These are phyloP conservation scores for Suhomyces anneliseae DNA, from an alignment of 1,139 yeast genomes.

Conservation along the genomic window DNA sequence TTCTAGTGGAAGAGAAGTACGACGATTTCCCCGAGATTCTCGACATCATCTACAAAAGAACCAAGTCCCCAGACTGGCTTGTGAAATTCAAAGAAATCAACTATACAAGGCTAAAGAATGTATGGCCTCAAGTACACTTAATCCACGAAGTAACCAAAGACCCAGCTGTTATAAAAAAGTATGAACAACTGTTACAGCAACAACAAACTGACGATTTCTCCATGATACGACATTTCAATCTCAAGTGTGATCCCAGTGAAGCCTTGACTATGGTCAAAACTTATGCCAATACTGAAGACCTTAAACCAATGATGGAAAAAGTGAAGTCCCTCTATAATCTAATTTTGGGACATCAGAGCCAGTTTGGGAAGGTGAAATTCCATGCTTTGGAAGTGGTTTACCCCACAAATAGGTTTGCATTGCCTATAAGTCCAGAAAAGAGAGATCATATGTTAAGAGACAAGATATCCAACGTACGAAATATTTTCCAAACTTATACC, in stretches of 20 bases:
- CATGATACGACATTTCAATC: conserved; percentile 14
- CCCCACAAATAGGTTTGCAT: conserved; percentile 34
- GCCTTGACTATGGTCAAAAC: conserved; percentile 1
- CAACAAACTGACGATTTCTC: conserved; percentile 15
- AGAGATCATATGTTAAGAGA: conserved; percentile 27
- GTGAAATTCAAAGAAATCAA: conserved; percentile 21
- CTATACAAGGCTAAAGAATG: conserved; percentile 22
- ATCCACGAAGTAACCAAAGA: conserved; percentile 30
- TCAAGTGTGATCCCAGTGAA: not conserved
- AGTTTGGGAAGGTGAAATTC: conserved; percentile 25
- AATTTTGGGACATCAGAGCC: conserved; percentile 18
- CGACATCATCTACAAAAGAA: conserved; percentile 29
- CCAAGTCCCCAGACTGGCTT: conserved; percentile 19
- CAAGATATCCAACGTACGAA: conserved; percentile 27
- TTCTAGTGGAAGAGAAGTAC: conserved; percentile 32
- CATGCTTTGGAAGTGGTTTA: conserved; percentile 35
- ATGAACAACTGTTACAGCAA: conserved; percentile 13
- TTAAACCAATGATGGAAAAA: conserved; percentile 13
- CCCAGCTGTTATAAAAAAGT: conserved; percentile 7
- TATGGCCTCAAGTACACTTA: conserved; percentile 42
- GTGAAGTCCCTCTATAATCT: conserved; percentile 24
- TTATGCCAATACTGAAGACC: conserved; percentile 1
- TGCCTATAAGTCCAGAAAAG: conserved; percentile 30
- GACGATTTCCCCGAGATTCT: conserved; percentile 23
- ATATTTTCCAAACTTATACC: conserved; percentile 16